These are phyloP conservation scores for Fusarium sp. DNA, from an alignment of 2,329 filamentous ascomycete species.

Conservation along the genomic window DNA sequence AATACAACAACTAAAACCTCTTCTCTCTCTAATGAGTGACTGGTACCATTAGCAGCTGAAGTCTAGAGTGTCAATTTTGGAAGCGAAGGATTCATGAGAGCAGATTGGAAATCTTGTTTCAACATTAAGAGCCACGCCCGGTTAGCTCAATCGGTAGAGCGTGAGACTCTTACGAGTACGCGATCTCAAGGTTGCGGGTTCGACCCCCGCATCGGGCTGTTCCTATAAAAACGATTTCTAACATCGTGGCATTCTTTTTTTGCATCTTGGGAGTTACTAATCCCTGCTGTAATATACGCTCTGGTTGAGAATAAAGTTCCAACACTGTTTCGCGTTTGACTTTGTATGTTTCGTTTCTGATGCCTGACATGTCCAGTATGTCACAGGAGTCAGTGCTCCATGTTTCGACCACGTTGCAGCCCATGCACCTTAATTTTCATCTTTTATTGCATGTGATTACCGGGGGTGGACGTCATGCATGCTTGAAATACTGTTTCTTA, in stretches of 20 bases:
- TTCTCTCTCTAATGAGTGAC: not conserved
- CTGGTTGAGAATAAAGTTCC: not conserved
- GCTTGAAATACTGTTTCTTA: too few relatives aligned
- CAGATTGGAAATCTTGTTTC: fast-evolving
- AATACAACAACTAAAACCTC: not conserved
- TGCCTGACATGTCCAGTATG: not conserved
- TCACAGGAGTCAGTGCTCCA: not conserved
- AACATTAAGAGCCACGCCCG: conserved; percentile 37
- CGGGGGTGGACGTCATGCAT: too few relatives aligned
- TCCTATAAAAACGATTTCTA: conserved; percentile 18
- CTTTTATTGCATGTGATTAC: not conserved
- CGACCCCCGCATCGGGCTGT: conserved; percentile 58
- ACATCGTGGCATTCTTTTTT: conserved; percentile 2
- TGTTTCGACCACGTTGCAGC: not conserved
- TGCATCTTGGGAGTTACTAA: not conserved
- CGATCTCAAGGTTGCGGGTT: conserved; percentile 68
- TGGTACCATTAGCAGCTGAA: too few relatives aligned
- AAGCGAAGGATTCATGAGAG: too few relatives aligned
- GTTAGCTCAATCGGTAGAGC: conserved; percentile 63
- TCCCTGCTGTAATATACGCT: too few relatives aligned
- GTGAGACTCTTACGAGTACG: conserved; percentile 69
- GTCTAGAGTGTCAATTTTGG: too few relatives aligned
- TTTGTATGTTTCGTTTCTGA: not conserved
- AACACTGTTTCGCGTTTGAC: not conserved
- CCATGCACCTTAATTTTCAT: not conserved